Evolutionary conservation across 78 protist genomes (phyloP), one percentile per base, ranked within the genome.

Genomic region (Chrysochromulina tobinii): DNA sequence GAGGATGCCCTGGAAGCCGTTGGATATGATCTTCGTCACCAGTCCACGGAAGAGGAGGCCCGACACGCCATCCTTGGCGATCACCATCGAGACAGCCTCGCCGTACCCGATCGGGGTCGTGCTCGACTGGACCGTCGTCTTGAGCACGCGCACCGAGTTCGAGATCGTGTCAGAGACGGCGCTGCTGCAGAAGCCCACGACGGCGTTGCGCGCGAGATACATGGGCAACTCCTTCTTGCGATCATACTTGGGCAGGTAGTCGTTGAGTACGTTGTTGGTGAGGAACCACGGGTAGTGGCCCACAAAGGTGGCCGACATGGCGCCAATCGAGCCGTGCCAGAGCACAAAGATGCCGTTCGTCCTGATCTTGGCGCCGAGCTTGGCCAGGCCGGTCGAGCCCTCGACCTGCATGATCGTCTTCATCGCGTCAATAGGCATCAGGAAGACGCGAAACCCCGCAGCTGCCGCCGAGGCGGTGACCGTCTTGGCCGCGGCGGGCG

Each of bases 271-370:
- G 93, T 96, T 96, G 92, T 81, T 93, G 17, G 97, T 95, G 51
- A 59, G 67, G 87, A 96, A 96, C 98, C 98, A 95, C 2, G 98
- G 97, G 55, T 86, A 95, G 92, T 95, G 96, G 17, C 96, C 96
- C 9, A 91, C 93, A 8, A 91, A 84, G 11, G 96, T 94, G 17
- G 93, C 94, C n/a, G 66, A 1, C 48, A 83, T 3, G 2, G 96
- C 93, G 48, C 94, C 97, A 7, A 94, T 18, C 17, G 97, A 69
- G 9, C 97, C 97, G 69, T 94, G 92, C 84, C 59, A 96, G 58
- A 96, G 59, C 61, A 93, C 95, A 1, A 27, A 38, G 38, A n/a
- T 61, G 3, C 97, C 97, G 17, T 58, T 48, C 6, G 3, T 1
- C 58, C 9, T 6, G 58, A 51, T 51, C 93, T 89, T 91, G 55